Percentiles rank a stretch among this genome's conserved stretches.
Conservation (phyloP, 1,139 yeast genomes). For the Arxiozyma slooffiae region DNA sequence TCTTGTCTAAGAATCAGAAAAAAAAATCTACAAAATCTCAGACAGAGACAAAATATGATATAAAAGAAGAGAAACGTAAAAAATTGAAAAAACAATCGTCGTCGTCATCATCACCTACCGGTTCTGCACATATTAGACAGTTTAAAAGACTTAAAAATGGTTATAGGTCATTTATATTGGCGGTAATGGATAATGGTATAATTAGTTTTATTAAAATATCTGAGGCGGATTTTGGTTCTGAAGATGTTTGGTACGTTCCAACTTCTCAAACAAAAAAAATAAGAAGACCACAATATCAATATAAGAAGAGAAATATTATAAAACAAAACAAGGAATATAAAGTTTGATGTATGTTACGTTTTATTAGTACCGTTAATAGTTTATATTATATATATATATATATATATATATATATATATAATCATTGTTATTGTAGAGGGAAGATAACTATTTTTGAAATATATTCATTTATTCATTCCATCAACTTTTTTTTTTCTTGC, state of each 20-base stretch:
- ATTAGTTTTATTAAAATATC: conserved; percentile 54
- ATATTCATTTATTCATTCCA: background rate
- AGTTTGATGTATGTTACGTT: background rate
- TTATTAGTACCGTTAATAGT: no score
- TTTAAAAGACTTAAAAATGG: conserved; percentile 39
- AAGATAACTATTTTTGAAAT: background rate
- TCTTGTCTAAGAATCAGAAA: conserved; percentile 18
- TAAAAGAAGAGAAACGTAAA: conserved; percentile 13
- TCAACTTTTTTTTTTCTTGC: background rate
- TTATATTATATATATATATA: no score
- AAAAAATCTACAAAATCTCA: conserved; percentile 12
- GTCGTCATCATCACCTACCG: conserved; percentile 13
- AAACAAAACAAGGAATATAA: background rate
- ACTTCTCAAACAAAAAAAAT: background rate
- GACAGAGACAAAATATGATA: background rate
- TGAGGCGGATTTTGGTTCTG: conserved; percentile 49
- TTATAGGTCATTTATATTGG: conserved; percentile 45
- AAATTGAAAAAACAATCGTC: conserved; percentile 22
- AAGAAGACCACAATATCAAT: background rate
- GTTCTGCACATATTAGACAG: conserved; percentile 21
- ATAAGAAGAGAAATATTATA: background rate
- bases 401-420: background rate
- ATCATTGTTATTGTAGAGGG: background rate
- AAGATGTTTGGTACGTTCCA: conserved; percentile 29
- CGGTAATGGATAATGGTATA: conserved; percentile 63